Evolutionary conservation across 2,329 filamentous ascomycete species (phyloP).

Genomic region (Cladosporium cucumerinum): DNA sequence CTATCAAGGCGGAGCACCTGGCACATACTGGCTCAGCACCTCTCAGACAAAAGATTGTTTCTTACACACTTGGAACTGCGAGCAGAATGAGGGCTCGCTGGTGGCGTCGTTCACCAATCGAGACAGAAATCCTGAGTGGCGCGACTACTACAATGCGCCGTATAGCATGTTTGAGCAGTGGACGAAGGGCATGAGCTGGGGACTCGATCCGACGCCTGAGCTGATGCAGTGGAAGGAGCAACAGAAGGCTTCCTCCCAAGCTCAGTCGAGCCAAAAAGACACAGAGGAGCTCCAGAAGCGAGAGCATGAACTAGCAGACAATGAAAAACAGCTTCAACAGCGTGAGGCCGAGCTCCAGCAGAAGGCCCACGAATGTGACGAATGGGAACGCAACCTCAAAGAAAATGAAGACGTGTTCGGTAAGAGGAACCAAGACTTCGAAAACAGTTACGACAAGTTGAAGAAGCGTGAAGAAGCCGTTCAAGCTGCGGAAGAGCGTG

Average conservation of each 20-base stretch:
- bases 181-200: slow-evolving; percentile 16
- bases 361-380: not conserved
- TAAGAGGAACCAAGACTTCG: slow-evolving; percentile 7
- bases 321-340: not conserved
- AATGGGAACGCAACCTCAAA: not conserved
- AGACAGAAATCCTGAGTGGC: slow-evolving; percentile 5
- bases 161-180: slow-evolving; percentile 15
- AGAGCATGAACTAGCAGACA: not conserved
- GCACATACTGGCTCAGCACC: slow-evolving; percentile 18
- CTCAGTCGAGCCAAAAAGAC: not conserved
- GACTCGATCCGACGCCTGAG: slow-evolving; percentile 18
- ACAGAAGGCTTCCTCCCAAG: slow-evolving; percentile 9
- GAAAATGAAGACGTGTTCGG: not conserved
- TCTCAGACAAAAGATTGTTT: slow-evolving; percentile 17
- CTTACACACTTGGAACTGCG: slow-evolving; percentile 13
- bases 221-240: slow-evolving; percentile 15
- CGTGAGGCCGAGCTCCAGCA: not conserved
- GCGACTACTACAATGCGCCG: slow-evolving; percentile 3
- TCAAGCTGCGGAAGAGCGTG: slow-evolving; percentile 13
- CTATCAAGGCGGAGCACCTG: slow-evolving; percentile 12
- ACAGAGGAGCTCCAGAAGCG: slow-evolving; percentile 3
- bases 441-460: slow-evolving; percentile 15
- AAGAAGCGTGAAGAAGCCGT: slow-evolving; percentile 16
- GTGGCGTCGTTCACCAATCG: slow-evolving; percentile 17
- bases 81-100: not conserved